These are phyloP conservation scores for Suillus subluteus DNA, from an alignment of 768 basidiomycete genomes.

Conservation along the genomic window DNA sequence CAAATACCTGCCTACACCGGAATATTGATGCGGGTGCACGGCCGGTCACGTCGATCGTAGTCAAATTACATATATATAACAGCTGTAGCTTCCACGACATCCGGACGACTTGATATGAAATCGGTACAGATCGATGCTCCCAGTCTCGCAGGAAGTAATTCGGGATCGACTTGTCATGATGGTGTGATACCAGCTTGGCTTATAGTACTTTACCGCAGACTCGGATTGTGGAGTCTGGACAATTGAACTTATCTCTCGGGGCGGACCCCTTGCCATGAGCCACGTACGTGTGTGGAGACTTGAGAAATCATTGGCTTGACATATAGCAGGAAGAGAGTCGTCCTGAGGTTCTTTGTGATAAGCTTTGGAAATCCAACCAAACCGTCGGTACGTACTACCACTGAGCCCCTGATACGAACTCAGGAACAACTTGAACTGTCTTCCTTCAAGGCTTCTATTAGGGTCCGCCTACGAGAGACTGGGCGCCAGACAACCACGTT, in stretches of 20 bases:
- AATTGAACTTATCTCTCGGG: not conserved
- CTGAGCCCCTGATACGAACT: not conserved
- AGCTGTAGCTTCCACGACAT: slow-evolving; percentile 1
- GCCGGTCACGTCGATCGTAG: not conserved
- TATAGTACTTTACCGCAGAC: not conserved
- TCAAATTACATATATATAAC: not conserved
- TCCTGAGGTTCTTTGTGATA: not conserved
- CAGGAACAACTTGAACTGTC: not conserved
- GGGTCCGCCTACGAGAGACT: not conserved
- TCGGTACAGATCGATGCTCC: not conserved
- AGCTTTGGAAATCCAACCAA: not conserved
- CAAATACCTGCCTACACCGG: no score
- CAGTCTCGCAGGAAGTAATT: not conserved
- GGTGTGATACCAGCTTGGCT: not conserved
- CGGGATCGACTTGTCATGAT: not conserved
- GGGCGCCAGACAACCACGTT: not conserved
- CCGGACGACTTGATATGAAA: slow-evolving; percentile 3
- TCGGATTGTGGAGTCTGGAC: not conserved
- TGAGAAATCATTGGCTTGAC: not conserved
- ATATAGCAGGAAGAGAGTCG: not conserved
- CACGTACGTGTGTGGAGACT: not conserved
- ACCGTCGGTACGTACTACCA: not conserved
- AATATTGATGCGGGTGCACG: no score
- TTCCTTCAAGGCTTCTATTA: not conserved
- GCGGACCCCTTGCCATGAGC: not conserved